Evolutionary conservation across 2,329 filamentous ascomycete genomes (phyloP).

Genomic region (Torrubiella hemipterigena): DNA sequence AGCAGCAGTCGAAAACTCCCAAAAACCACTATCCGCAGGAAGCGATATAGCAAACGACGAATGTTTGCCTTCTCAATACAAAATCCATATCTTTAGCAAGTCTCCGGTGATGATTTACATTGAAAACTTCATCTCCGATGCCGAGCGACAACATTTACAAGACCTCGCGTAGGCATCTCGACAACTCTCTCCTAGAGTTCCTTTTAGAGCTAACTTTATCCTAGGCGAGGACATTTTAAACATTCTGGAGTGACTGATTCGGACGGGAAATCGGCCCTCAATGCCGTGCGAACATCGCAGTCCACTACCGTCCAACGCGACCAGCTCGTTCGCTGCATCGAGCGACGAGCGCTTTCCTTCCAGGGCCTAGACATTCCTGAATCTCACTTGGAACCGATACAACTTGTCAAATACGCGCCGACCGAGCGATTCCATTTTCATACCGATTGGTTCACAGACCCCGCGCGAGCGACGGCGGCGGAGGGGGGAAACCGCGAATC

Average conservation of each 20-base stretch:
- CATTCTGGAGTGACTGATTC: constrained; percentile 28
- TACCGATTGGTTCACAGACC: constrained; percentile 37
- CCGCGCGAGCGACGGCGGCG: constrained; percentile 21
- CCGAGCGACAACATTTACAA: constrained; percentile 28
- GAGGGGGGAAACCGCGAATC: constrained; percentile 30
- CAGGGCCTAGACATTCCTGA: constrained; percentile 27
- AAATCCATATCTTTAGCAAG: constrained; percentile 30
- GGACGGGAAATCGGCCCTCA: constrained; percentile 18
- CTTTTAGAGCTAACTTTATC: constrained; percentile 4
- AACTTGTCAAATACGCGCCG: constrained; percentile 32
- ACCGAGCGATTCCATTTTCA: constrained; percentile 36
- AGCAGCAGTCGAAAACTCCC: no score
- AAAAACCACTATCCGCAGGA: constrained; percentile 1
- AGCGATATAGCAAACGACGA: constrained; percentile 7
- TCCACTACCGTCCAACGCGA: constrained; percentile 29
- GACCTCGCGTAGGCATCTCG: constrained; percentile 23
- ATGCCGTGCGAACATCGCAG: constrained; percentile 29
- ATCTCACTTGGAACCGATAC: constrained; percentile 31
- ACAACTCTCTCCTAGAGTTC: neutral
- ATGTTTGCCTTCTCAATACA: constrained; percentile 22
- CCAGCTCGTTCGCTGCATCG: constrained; percentile 31
- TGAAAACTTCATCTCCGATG: constrained; percentile 28
- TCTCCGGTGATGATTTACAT: constrained; percentile 39
- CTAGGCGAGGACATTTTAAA: constrained; percentile 28
- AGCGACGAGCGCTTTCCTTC: constrained; percentile 31